These are phyloP conservation scores for Metahyphopichia silvanorum DNA, from an alignment of 805 yeast genomes.

Conservation along the genomic window DNA sequence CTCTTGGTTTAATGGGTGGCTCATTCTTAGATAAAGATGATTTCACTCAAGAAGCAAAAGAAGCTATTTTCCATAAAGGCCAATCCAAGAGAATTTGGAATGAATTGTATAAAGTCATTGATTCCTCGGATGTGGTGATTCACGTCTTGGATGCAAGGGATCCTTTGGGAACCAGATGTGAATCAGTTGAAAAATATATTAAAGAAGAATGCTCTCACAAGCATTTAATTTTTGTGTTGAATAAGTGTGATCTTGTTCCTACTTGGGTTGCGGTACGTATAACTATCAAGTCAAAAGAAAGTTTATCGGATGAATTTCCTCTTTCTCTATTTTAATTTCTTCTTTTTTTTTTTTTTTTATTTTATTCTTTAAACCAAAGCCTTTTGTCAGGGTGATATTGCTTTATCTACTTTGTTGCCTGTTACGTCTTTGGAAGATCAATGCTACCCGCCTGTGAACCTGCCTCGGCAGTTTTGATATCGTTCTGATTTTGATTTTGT, in stretches of 20 bases:
- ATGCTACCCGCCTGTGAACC: conserved; percentile 55
- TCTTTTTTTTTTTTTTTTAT: conserved; percentile 4
- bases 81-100: conserved; percentile 99
- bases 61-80: conserved; percentile 93
- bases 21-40: conserved; percentile 62
- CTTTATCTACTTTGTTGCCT: conserved; percentile 58
- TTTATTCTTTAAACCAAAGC: conserved; percentile 57
- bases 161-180: conserved; percentile 95
- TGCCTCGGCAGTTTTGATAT: conserved; percentile 29
- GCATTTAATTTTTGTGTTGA: conserved; percentile 89
- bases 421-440: conserved; percentile 97
- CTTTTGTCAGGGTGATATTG: conserved; percentile 73
- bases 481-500: conserved; percentile 38
- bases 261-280: conserved; percentile 99
- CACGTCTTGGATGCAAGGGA: conserved; percentile 98
- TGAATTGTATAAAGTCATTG: conserved; percentile 93
- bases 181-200: conserved; percentile 87
- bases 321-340: conserved; percentile 4
- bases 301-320: conserved; percentile 2
- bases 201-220: conserved; percentile 94
- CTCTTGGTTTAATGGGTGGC: conserved; percentile 79
- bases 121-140: conserved; percentile 94
- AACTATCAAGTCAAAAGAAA: no score
- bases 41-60: conserved; percentile 87
- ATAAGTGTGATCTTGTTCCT: conserved; percentile 97